Percentiles rank a stretch among this genome's conserved stretches.
phyloP scores from a whole-genome alignment of 805 yeast genomes.

The Saturnispora mendoncae region DNA sequence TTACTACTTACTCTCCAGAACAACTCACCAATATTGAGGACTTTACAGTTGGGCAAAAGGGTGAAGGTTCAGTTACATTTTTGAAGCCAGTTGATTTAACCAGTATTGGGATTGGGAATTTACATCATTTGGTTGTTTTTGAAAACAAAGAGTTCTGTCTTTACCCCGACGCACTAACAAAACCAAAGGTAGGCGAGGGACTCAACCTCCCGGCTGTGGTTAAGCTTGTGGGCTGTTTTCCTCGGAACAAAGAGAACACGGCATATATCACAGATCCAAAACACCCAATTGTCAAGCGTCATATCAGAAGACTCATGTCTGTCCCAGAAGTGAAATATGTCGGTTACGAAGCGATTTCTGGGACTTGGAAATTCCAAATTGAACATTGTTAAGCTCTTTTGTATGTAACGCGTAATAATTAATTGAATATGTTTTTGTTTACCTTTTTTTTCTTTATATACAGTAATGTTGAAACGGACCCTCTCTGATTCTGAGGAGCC shows the following conservation, averaged over 20 bases:
- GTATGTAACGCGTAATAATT: too few species aligned
- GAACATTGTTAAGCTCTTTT: conserved; percentile 27
- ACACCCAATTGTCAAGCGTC: conserved; percentile 61
- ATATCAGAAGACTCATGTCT: conserved; percentile 55
- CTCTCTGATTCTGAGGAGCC: neutral
- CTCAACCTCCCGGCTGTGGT: conserved; percentile 68
- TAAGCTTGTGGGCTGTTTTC: conserved; percentile 73
- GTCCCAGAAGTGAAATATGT: conserved; percentile 55
- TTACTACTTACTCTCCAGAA: conserved; percentile 49
- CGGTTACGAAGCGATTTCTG: conserved; percentile 68
- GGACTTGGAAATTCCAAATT: conserved; percentile 59
- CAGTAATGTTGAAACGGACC: neutral
- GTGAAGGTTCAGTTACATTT: conserved; percentile 72
- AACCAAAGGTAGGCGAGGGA: conserved; percentile 71
- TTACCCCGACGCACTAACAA: conserved; percentile 57
- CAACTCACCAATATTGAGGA: conserved; percentile 56
- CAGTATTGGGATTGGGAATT: conserved; percentile 50
- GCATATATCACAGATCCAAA: conserved; percentile 69
- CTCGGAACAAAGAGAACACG: conserved; percentile 62
- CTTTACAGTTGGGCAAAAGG: conserved; percentile 70
- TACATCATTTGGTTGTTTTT: conserved; percentile 59
- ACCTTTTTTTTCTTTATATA: neutral
- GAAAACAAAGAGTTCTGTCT: conserved; percentile 51
- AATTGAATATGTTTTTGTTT: conserved; percentile 3
- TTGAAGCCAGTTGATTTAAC: conserved; percentile 78